Percentiles rank a stretch among this genome's conserved stretches.
These are phyloP conservation scores for Lactifluus volemus DNA, from an alignment of 768 basidiomycete genomes.

Conservation along the genomic window DNA sequence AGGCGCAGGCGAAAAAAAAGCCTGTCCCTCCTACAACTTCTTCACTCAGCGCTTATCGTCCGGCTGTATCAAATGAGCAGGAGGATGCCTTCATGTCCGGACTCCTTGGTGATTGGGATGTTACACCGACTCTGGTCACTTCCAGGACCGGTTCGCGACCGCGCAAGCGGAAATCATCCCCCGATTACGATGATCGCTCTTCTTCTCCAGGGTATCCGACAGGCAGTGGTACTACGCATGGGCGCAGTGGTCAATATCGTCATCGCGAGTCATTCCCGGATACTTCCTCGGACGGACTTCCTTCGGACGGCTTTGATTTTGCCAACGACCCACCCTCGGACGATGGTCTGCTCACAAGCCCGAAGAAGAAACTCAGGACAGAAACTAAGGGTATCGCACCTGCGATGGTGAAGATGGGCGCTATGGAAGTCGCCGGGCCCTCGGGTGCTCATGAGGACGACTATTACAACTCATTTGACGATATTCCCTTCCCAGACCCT, in stretches of 20 bases:
- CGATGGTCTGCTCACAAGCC: conserved; percentile 58
- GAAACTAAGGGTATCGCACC: conserved; percentile 40
- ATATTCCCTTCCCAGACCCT: conserved; percentile 49
- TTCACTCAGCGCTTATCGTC: conserved; percentile 74
- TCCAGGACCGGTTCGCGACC: conserved; percentile 27
- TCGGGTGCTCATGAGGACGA: conserved; percentile 25
- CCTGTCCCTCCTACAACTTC: conserved; percentile 40
- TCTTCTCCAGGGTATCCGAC: conserved; percentile 23
- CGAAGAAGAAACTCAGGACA: conserved; percentile 55
- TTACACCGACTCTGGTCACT: conserved; percentile 32
- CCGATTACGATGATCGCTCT: conserved; percentile 22
- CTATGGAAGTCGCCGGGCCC: conserved; percentile 46
- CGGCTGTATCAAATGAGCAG: conserved; percentile 62
- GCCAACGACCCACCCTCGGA: conserved; percentile 33
- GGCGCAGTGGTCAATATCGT: conserved; percentile 2
- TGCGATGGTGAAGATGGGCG: conserved; percentile 47
- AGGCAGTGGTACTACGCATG: conserved; percentile 1
- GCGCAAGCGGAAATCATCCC: conserved; percentile 67
- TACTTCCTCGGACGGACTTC: conserved; percentile 25
- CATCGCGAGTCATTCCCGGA: conserved; percentile 21
- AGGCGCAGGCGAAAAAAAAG: conserved; percentile 38
- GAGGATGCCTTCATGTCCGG: conserved; percentile 87
- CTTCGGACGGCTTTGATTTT: conserved; percentile 23
- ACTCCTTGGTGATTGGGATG: conserved; percentile 67
- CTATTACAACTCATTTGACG: conserved; percentile 36